Evolutionary conservation across 2,329 filamentous ascomycete genomes (phyloP), one percentile per base, ranked within the genome.

Genomic region (Paecilomyces fulvus): DNA sequence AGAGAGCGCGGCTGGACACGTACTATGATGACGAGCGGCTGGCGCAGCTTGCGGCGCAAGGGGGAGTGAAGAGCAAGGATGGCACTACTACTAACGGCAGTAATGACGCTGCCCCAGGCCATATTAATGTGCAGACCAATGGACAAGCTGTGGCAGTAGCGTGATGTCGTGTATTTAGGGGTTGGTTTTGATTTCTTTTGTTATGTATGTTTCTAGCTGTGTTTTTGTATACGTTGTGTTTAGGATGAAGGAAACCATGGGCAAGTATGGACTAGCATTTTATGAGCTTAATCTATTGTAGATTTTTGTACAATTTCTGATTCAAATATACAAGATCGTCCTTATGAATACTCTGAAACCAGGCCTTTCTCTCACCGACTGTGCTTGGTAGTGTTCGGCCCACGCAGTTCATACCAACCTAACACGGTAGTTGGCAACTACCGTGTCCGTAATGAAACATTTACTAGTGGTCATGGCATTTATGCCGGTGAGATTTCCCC

Each of bases 11-110:
- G 1, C 21, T 61, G 25, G 63, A 66, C 49, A 55, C 46, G 1
- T 67, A 61, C 51, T 66, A 67, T 48, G 61, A 67, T 33, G 64
- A 67, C 53, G 55, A 53, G 5, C 55, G 54, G 23, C 56, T 63
- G 21, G 60, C 56, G 1, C 52, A 59, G 33, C 17, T 61, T 3
- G 37, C 37, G 52, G 55, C 51, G 51, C 14, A 25, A 49, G 51
- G 54, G 53, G 48, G 43, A 56, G 56, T 55, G 55, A 57, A 53
- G 9, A 25, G n/a, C 28, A 49, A 25, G 10, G 17, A 28, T 28
- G 25, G 25, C 5, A 28, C 4, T 28, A 28, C 25, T 28, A 28
- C 25, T 28, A 28, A 28, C 7, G 25, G 25, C 25, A 28, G 2
- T 12, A 37, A 37, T 37, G 33, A n/a, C 12, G n/a, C 33, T 37